phyloP scores from a whole-genome alignment of 768 basidiomycete species.

The Rhizopogon sp. region DNA sequence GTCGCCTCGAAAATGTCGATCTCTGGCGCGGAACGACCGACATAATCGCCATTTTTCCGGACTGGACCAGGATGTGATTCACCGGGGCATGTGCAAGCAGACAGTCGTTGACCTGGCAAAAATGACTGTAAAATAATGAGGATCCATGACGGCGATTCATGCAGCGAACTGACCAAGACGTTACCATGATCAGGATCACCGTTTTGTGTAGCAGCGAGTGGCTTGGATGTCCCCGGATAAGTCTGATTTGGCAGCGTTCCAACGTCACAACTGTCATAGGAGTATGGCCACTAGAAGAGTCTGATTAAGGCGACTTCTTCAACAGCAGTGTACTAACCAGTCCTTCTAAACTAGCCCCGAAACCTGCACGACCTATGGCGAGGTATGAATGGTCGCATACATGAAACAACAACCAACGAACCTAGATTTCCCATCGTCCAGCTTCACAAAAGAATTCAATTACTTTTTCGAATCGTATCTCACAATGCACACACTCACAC shows the following conservation, averaged over 20 bases:
- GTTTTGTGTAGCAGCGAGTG: constrained; percentile 36
- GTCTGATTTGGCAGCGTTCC: constrained; percentile 80
- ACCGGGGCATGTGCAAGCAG: constrained; percentile 51
- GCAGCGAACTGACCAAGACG: constrained; percentile 15
- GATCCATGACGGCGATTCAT: background rate
- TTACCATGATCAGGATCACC: constrained; percentile 31
- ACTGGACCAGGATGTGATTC: constrained; percentile 58
- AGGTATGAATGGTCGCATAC: background rate
- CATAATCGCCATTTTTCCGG: constrained; percentile 41
- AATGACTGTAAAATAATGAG: constrained; percentile 28
- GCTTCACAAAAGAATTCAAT: constrained; percentile 18
- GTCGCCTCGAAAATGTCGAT: constrained; percentile 57
- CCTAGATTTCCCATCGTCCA: constrained; percentile 54
- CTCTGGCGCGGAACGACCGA: constrained; percentile 53
- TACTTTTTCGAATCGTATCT: background rate
- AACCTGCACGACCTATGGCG: constrained; percentile 44
- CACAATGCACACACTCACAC: constrained; percentile 22
- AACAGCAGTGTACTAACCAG: constrained; percentile 40
- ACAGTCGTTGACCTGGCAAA: constrained; percentile 53
- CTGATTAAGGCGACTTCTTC: constrained; percentile 7
- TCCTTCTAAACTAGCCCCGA: constrained; percentile 55
- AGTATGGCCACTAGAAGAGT: constrained; percentile 42
- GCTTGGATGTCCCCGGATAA: constrained; percentile 35
- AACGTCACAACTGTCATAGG: constrained; percentile 64
- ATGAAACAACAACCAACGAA: background rate